These are phyloP conservation scores for Vachellia pachyceras DNA, from an alignment of 306 rosid genomes.

Conservation along the genomic window DNA sequence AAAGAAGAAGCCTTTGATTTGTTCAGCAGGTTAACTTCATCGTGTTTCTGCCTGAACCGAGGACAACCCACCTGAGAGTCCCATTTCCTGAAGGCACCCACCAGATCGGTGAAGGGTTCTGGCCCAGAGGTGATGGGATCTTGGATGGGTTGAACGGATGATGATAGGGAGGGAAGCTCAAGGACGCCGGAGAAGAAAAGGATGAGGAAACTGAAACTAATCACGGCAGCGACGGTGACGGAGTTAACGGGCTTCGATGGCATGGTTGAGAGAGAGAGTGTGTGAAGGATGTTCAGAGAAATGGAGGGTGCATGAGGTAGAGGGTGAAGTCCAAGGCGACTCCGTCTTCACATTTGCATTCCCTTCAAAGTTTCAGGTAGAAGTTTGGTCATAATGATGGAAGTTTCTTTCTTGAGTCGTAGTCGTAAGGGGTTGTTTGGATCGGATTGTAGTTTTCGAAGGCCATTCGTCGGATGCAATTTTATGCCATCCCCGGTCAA, in stretches of 20 bases:
- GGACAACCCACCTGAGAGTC: constrained; percentile 65
- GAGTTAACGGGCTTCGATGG: constrained; percentile 54
- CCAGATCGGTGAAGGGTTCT: constrained; percentile 57
- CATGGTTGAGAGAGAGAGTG: constrained; percentile 42
- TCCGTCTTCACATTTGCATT: neutral
- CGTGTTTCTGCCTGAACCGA: constrained; percentile 51
- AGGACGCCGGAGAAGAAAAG: constrained; percentile 59
- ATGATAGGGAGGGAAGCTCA: constrained; percentile 51
- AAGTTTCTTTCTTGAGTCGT: neutral
- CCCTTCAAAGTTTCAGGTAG: neutral
- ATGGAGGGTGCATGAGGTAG: neutral
- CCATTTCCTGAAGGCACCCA: constrained; percentile 62
- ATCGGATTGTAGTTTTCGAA: neutral
- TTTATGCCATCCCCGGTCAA: neutral
- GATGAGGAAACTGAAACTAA: constrained; percentile 51
- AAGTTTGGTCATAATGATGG: neutral
- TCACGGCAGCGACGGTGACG: constrained; percentile 50
- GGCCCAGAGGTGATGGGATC: constrained; percentile 39
- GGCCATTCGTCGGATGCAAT: neutral
- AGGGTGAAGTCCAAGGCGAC: neutral
- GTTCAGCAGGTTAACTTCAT: constrained; percentile 1
- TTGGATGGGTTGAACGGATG: constrained; percentile 39
- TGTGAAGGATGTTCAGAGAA: neutral
- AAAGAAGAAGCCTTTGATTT: constrained; percentile 47
- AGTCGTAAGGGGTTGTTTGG: neutral